Conservation (phyloP, 257 asterid genomes). For the Solanum arcanum region DNA sequence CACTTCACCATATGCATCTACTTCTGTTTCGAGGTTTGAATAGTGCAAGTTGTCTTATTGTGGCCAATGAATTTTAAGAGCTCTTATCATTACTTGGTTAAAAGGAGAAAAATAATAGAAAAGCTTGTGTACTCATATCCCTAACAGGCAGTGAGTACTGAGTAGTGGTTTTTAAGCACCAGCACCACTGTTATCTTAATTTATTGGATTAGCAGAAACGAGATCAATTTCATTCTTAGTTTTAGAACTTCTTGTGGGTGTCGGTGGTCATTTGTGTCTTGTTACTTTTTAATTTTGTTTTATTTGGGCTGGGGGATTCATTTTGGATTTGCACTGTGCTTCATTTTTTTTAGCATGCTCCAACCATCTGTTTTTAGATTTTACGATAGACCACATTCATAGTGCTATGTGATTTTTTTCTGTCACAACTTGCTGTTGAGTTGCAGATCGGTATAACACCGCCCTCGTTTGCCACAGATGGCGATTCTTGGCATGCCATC, state of each 20-base stretch:
- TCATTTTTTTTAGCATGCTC: background rate
- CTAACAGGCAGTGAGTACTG: background rate
- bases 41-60: background rate
- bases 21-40: background rate
- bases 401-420: conserved; percentile 6
- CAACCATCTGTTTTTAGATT: background rate
- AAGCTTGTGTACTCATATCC: background rate
- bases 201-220: background rate
- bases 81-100: background rate
- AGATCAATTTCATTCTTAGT: background rate
- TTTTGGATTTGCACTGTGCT: background rate
- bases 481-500: conserved; percentile 95
- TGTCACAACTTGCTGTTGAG: conserved; percentile 55
- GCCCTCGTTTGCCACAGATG: conserved; percentile 99
- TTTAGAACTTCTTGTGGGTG: background rate
- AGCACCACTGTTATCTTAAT: background rate
- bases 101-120: background rate
- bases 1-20: background rate
- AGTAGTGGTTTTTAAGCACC: background rate
- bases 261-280: background rate
- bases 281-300: background rate
- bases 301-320: background rate
- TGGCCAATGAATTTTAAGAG: background rate
- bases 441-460: conserved; percentile 99
- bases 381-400: background rate